A percentile compares a stretch with the other conserved stretches of the same genome.
Conservation (phyloP, 2,329 filamentous ascomycete species). For the Lasiodiplodia gonubiensis region DNA sequence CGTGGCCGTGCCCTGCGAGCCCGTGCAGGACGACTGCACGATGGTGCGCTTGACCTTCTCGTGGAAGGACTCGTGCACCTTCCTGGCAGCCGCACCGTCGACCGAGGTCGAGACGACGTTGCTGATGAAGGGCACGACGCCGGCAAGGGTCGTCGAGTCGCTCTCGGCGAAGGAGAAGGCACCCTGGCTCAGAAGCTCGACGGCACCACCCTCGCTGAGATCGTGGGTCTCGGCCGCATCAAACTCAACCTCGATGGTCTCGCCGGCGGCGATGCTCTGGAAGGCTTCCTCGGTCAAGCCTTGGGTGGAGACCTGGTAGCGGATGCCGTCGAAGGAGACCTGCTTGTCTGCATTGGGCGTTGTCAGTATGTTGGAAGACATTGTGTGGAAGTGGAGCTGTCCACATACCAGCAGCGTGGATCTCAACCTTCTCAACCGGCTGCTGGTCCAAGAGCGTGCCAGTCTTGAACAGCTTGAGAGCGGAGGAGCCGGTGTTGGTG, state of each 20-base stretch:
- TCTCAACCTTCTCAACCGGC: slow-evolving; percentile 60
- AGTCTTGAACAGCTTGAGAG: slow-evolving; percentile 60
- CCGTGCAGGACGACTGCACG: slow-evolving; percentile 60
- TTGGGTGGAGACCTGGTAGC: slow-evolving; percentile 55
- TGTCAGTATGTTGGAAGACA: not conserved
- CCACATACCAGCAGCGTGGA: slow-evolving; percentile 49
- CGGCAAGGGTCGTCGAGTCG: slow-evolving; percentile 60
- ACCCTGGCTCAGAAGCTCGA: slow-evolving; percentile 63
- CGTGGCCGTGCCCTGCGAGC: slow-evolving; percentile 53
- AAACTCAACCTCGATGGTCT: slow-evolving; percentile 60
- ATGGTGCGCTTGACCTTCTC: slow-evolving; percentile 46
- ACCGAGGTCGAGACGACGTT: slow-evolving; percentile 62
- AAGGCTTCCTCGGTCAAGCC: slow-evolving; percentile 58
- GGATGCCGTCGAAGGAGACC: slow-evolving; percentile 60
- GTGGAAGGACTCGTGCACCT: slow-evolving; percentile 55
- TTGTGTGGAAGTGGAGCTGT: not conserved
- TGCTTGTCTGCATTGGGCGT: slow-evolving; percentile 43
- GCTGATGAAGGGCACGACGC: slow-evolving; percentile 62
- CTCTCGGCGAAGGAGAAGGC: slow-evolving; percentile 61
- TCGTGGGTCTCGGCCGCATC: slow-evolving; percentile 64
- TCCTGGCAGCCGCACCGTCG: slow-evolving; percentile 63
- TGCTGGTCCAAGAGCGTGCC: slow-evolving; percentile 59
- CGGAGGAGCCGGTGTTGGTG: slow-evolving; percentile 58
- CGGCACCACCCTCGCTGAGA: slow-evolving; percentile 56
- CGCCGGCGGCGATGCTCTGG: slow-evolving; percentile 52